Conservation (phyloP, 2,329 filamentous ascomycete species). For the Penicillium palitans region DNA sequence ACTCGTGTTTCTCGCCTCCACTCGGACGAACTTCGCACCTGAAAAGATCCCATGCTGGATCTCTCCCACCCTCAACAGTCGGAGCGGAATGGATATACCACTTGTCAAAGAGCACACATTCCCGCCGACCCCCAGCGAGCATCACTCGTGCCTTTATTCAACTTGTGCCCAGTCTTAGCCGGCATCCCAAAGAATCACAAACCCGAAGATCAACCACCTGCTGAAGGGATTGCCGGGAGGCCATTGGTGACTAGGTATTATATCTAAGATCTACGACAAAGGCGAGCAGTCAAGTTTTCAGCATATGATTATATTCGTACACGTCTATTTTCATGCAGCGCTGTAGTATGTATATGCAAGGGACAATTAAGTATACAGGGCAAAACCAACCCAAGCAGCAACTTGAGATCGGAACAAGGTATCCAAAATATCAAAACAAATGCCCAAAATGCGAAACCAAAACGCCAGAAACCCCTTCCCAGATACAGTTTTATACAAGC, state of each 20-base stretch:
- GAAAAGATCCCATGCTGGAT: neutral
- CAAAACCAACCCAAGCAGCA: neutral
- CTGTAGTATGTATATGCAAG: neutral
- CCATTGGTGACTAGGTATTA: neutral
- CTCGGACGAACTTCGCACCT: neutral
- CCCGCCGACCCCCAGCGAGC: neutral
- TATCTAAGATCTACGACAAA: too few relatives aligned
- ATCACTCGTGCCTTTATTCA: neutral
- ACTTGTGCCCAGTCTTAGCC: neutral
- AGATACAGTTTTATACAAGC: neutral
- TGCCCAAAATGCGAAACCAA: neutral
- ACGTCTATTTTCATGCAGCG: neutral
- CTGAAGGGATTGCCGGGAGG: too few relatives aligned
- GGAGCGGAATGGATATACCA: neutral
- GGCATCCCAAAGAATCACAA: neutral
- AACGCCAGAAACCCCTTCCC: neutral
- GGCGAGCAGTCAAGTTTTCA: neutral
- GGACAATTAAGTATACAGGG: neutral
- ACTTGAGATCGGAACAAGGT: neutral
- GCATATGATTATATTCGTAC: neutral
- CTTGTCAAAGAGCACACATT: neutral
- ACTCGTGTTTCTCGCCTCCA: neutral
- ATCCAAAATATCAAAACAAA: neutral
- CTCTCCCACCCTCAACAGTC: neutral
- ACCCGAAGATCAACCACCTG: neutral